These are phyloP conservation scores for Ceratopteris richardii DNA, from an alignment of 75 land plant species.

Conservation along the genomic window DNA sequence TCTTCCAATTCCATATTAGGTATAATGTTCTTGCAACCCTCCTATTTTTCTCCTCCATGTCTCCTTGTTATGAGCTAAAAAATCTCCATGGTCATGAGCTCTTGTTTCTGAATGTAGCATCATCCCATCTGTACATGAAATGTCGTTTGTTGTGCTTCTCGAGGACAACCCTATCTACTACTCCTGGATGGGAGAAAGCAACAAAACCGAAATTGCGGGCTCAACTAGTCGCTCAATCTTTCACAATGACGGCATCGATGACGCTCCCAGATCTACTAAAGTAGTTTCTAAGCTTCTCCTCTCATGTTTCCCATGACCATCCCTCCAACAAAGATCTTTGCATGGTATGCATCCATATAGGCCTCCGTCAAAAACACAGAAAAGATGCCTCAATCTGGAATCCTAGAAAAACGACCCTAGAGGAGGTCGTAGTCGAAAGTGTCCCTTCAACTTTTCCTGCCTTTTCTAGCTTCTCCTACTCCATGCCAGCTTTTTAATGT, in stretches of 20 bases:
- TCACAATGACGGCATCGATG: slow-evolving; percentile 44
- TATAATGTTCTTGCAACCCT: slow-evolving; percentile 20
- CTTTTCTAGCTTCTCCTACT: too few species aligned
- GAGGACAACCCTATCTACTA: slow-evolving; percentile 35
- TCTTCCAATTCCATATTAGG: slow-evolving; percentile 17
- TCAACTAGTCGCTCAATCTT: slow-evolving; percentile 39
- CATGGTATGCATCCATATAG: slow-evolving; percentile 39
- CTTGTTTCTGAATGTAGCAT: too few species aligned
- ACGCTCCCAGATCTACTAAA: slow-evolving; percentile 34
- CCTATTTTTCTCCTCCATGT: slow-evolving; percentile 35
- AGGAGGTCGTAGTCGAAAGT: too few species aligned
- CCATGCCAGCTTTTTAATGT: too few species aligned
- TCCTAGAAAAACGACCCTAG: too few species aligned
- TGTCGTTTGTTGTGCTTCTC: slow-evolving; percentile 46
- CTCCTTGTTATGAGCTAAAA: too few species aligned
- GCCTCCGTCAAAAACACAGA: background rate
- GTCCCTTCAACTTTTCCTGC: too few species aligned
- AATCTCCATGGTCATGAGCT: too few species aligned
- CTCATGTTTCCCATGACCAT: slow-evolving; percentile 47
- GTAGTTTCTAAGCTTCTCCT: slow-evolving; percentile 41
- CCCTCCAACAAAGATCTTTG: slow-evolving; percentile 47
- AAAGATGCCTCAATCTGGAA: too few species aligned
- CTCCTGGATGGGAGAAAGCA: slow-evolving; percentile 32
- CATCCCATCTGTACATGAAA: too few species aligned
- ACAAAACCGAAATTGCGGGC: slow-evolving; percentile 52